A percentile compares a stretch with the other conserved stretches of the same genome.
Conservation (phyloP, 805 yeast species). For the Lachancea cidri region DNA sequence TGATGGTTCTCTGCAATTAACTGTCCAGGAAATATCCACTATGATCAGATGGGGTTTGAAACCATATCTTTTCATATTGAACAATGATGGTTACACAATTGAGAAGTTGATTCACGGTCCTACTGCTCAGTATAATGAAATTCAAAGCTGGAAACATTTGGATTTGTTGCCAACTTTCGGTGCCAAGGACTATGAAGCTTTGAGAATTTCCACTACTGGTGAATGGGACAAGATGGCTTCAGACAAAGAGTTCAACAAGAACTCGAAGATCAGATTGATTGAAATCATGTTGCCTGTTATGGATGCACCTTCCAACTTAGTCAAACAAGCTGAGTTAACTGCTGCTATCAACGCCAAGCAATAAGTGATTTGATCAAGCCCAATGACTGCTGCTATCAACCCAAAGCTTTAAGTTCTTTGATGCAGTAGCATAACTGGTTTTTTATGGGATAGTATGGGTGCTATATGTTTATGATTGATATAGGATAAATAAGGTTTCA, state of each 20-base stretch:
- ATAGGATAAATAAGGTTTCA: neutral
- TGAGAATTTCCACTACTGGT: conserved; percentile 49
- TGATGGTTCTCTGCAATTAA: conserved; percentile 71
- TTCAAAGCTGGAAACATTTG: conserved; percentile 66
- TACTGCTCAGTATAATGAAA: conserved; percentile 57
- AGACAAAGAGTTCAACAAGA: conserved; percentile 44
- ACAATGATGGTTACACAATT: conserved; percentile 71
- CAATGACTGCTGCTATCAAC: no score
- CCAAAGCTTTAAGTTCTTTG: neutral
- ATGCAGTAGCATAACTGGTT: neutral
- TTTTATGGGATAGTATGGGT: no score
- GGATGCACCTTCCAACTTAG: conserved; percentile 66
- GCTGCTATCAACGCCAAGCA: conserved; percentile 42
- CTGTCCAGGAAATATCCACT: conserved; percentile 69
- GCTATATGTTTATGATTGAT: neutral
- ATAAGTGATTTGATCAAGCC: no score
- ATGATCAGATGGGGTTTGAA: conserved; percentile 61
- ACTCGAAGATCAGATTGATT: conserved; percentile 57
- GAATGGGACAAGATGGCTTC: conserved; percentile 50
- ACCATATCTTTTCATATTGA: conserved; percentile 64
- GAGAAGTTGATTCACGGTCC: conserved; percentile 71
- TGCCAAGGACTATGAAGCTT: conserved; percentile 48
- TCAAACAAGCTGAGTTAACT: conserved; percentile 60
- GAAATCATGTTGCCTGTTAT: conserved; percentile 64
- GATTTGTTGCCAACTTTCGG: conserved; percentile 47